phyloP scores from a whole-genome alignment of 1,284 basidiomycete genomes.

The Marasmius oreades region DNA sequence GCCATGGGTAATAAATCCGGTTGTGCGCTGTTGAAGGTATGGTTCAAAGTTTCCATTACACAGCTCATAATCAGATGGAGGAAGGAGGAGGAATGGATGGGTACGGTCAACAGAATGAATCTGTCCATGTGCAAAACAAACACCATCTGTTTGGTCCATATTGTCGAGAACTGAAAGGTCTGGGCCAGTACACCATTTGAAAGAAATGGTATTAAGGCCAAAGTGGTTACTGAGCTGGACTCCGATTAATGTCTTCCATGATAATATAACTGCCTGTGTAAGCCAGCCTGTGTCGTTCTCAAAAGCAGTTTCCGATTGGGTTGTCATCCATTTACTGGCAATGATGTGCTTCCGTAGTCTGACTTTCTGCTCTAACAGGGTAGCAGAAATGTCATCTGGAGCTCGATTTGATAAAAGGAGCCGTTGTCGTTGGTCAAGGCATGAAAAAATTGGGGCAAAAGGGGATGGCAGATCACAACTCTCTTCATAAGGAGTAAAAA shows the following conservation, averaged over 20 bases:
- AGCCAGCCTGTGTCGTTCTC: too few species aligned
- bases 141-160: not conserved
- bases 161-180: not conserved
- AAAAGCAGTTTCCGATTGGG: too few species aligned
- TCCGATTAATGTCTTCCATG: not conserved
- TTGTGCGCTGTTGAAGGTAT: not conserved
- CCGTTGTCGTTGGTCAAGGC: not conserved
- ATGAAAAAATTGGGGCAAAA: not conserved
- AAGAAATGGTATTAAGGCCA: not conserved
- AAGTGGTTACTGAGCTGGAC: not conserved
- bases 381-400: not conserved
- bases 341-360: not conserved
- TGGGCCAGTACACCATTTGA: not conserved
- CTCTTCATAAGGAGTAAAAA: not conserved
- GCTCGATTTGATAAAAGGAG: not conserved
- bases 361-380: not conserved
- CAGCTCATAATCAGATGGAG: not conserved
- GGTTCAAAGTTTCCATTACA: not conserved
- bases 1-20: not conserved
- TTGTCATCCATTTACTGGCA: too few species aligned
- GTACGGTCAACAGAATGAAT: not conserved
- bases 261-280: not conserved
- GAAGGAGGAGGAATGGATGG: not conserved
- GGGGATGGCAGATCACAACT: not conserved
- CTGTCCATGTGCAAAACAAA: not conserved